These are phyloP conservation scores for Aegilops longissima DNA, from an alignment of 176 grass and related monocot genomes.

Conservation along the genomic window DNA sequence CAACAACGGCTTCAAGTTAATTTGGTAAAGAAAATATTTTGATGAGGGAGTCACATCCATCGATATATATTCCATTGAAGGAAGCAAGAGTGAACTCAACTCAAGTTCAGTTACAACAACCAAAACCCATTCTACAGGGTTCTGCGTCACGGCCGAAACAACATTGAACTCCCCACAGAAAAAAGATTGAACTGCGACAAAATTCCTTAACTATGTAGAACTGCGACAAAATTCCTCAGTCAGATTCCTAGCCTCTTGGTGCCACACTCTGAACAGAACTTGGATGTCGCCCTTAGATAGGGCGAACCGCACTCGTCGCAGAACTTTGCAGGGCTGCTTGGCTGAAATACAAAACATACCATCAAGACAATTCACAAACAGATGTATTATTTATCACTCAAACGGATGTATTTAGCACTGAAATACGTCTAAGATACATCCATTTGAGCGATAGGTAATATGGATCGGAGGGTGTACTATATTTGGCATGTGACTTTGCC, in stretches of 20 bases:
- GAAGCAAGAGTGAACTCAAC: not conserved
- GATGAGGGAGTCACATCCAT: not conserved
- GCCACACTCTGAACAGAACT: slow-evolving; percentile 93
- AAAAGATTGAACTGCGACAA: not conserved
- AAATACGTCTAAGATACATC: no score
- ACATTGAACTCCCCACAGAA: no score
- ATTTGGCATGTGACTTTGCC: not conserved
- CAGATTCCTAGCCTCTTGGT: slow-evolving; percentile 77
- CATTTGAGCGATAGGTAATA: no score
- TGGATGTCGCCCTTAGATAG: slow-evolving; percentile 83
- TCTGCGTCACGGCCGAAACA: not conserved
- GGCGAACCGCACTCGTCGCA: slow-evolving; percentile 89
- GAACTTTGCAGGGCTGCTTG: slow-evolving; percentile 78
- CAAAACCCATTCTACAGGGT: not conserved
- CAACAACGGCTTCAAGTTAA: no score
- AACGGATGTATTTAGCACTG: no score
- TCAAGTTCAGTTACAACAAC: not conserved
- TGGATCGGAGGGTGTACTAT: no score
- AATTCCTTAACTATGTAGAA: not conserved
- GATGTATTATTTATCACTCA: no score
- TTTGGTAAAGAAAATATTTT: no score
- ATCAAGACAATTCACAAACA: slow-evolving; percentile 3
- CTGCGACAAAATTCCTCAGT: not conserved
- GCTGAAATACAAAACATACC: slow-evolving; percentile 43
- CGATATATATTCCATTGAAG: not conserved